A percentile compares a stretch with the other conserved stretches of the same genome.
Conservation (phyloP, 169 alveolate species). For the Plasmodium blacklocki region DNA sequence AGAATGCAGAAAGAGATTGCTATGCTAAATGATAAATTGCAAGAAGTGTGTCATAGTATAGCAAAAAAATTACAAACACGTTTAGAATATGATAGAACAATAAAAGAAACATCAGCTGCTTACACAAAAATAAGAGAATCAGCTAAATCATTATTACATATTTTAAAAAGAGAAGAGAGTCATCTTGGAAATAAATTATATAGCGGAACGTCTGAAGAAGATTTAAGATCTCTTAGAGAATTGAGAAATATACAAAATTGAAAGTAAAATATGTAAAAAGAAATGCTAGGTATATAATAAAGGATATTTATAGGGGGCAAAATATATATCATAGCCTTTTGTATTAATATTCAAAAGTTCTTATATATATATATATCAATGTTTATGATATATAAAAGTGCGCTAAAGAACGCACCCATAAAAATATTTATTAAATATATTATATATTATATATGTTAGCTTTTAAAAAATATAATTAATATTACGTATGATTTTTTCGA, state of each 20-base stretch:
- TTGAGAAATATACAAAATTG: conserved; percentile 29
- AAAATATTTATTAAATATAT: too few relatives aligned
- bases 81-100: conserved; percentile 91
- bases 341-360: too few relatives aligned
- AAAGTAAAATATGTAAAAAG: neutral
- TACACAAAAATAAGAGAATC: conserved; percentile 91
- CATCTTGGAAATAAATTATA: conserved; percentile 82
- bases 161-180: conserved; percentile 87
- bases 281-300: neutral
- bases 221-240: conserved; percentile 58
- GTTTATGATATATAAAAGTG: too few relatives aligned
- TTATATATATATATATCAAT: too few relatives aligned
- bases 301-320: neutral
- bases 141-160: conserved; percentile 90
- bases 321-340: too few relatives aligned
- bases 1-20: conserved; percentile 87
- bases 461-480: too few relatives aligned
- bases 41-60: conserved; percentile 86
- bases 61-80: conserved; percentile 86
- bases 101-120: conserved; percentile 91
- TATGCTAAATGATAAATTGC: conserved; percentile 82
- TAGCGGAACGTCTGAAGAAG: conserved; percentile 66
- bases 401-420: too few relatives aligned
- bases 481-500: too few relatives aligned
- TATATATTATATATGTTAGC: too few relatives aligned